Conservation (phyloP, 2,329 filamentous ascomycete species). For the Colletotrichum simmondsii region DNA sequence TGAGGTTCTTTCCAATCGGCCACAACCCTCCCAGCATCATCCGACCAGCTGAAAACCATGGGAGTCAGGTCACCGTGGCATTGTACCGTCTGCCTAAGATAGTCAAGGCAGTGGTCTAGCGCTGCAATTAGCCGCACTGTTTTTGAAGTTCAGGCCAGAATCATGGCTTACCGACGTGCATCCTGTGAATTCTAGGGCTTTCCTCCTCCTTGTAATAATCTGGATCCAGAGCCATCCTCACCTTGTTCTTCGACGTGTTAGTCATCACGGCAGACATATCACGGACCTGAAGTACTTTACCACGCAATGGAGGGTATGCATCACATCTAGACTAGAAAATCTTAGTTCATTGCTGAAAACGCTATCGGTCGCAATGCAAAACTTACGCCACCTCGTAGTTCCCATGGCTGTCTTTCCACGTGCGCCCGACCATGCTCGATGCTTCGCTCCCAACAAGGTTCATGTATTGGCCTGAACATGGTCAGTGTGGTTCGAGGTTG, state of each 20-base stretch:
- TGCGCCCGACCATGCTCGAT: not conserved
- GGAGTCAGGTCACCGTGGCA: slow-evolving; percentile 6
- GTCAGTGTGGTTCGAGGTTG: not conserved
- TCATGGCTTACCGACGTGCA: not conserved
- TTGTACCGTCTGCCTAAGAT: not conserved
- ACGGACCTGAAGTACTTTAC: not conserved
- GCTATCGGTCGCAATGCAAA: not conserved
- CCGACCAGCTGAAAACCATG: not conserved
- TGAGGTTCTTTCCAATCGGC: not conserved
- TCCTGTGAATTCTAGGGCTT: not conserved
- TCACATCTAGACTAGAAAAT: no score
- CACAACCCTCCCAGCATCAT: not conserved
- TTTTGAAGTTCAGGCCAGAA: not conserved
- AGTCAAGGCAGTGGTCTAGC: slow-evolving; percentile 7
- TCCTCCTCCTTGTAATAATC: not conserved
- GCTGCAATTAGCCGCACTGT: no score
- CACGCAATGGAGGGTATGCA: not conserved
- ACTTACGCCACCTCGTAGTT: not conserved
- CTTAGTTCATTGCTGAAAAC: no score
- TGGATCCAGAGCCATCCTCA: not conserved
- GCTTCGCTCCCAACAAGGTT: not conserved
- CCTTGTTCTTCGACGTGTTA: not conserved
- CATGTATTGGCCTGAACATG: not conserved
- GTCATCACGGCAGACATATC: no score
- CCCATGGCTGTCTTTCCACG: not conserved